Evolutionary conservation across 305 asterid genomes (phyloP), one percentile per base, ranked within the genome.

Genomic region (Fraxinus angustifolia): DNA sequence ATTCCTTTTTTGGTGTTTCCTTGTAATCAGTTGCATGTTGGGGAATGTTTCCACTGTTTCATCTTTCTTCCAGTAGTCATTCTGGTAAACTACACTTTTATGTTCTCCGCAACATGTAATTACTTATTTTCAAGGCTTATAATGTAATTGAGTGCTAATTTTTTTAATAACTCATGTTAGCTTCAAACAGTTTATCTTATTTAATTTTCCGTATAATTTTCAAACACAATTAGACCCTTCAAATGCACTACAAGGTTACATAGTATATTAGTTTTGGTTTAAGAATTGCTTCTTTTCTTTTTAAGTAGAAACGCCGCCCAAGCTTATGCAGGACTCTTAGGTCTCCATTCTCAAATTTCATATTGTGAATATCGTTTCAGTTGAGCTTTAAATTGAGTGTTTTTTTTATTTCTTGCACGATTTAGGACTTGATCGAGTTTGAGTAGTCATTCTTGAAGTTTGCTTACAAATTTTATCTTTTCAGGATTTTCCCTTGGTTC

Each of bases 21-120:
- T 0, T 87, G 89, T 7, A 88, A 87, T 68, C 94, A 90, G 85
- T 89, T 84, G 88, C 79, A 86, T 90, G 88, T 83, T 88, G 8
- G 97, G 97, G 77, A 91, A 86, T 83, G 89, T 85, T 85, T 86
- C 94, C 65, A 91, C 90, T 65, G 97, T 89, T 83, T 87, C 98
- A 0, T 86, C 96, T 73, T 83, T 93, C 79, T 89, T 91, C 10
- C 97, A 92, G 75, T 98, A 94, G 86, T 88, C 99, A 60, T 92
- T 88, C 45, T 38, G 12, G 45, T 38, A 38, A 38, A 38, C 12
- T 38, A 38, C 45, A 38, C 36, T 34, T 34, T 34, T 34, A 34
- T 34, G 36, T 34, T 7, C 36, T 34, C 36, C 36, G 36, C 7
- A 34, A 34, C 36, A 5, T 34, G 7, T 34, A 34, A 34, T 34